Base-by-base conservation (phyloP, 2,329 filamentous ascomycete genomes). In the Cytospora mali region DNA sequence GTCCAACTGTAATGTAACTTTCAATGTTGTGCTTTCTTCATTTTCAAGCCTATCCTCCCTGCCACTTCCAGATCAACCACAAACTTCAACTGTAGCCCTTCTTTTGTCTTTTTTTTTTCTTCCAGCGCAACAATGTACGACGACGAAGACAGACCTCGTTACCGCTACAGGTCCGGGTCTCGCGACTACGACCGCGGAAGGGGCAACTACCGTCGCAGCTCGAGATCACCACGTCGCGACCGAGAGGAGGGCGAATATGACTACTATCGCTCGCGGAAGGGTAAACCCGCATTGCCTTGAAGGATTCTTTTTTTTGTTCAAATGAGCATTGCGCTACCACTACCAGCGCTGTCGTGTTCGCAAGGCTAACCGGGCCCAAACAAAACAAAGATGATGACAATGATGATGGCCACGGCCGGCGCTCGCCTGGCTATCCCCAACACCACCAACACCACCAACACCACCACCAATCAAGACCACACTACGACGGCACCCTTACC, bases 181-280 rank as follows among this genome's bases (percentile, higher is more conserved):
- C 68, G 72, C 64, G 72, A 60, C 35, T 55, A 54, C 35, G 50
- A 55, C 46, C 58, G 49, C 23, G 58, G 60, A 18, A 67, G 55
- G 60, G 64, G 64, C 68, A 67, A 65, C 59, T 64, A 69, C 62
- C 66, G 62, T 23, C 68, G 62, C 46, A 65, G 55, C 48, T 65
- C 64, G 25, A 57, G 61, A n/a, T 65, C 61, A 28, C 59, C 66
- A 39, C 66, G 65, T 61, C 62, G 64, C 42, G 50, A 65, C 63
- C 49, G 61, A 51, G 70, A 69, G 60, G 62, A 69, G 55, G 62
- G 67, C 68, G 69, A 71, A 71, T 72, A 75, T 70, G 75, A 78
- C 69, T 74, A 75, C 73, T 74, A 76, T 71, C 79, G 75, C 75
- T 75, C 77, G 76, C 76, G 79, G 77, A 80, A 82, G 78, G 80